Base-by-base conservation (phyloP, 106 monocot genomes). In the Dioscorea zingiberensis region DNA sequence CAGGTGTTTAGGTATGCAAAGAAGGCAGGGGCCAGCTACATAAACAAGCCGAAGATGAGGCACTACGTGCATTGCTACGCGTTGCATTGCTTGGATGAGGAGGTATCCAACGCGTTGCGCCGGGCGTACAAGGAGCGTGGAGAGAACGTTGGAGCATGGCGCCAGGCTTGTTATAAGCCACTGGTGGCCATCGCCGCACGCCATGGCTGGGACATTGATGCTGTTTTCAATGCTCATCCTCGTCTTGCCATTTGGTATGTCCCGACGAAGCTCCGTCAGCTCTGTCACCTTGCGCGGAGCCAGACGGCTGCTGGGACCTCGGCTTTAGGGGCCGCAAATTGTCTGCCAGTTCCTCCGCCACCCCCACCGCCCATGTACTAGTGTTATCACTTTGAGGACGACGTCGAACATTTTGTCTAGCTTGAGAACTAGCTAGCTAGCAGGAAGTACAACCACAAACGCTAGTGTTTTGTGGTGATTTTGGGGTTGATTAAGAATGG, bases 1-100 rank as follows among this genome's bases (percentile, higher is more conserved):
- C 95, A 91, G 46, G 95, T 97, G 54, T 97, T 97, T 74, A 72
- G 95, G 51, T 91, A 83, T 68, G 95, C 95, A 24, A 91, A 97
- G 84, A 78, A 67, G 49, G 83, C 83, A 4, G 95, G 95, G 7
- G 95, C 91, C 65, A 85, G 79, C 83, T 91, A 88, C 95, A 97
- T 97, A 54, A 97, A 97, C 85, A 97, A 97, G 88, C 95, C 95
- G n/a, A 97, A 97, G 85, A 97, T 97, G 95, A 54, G 95, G 80
- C 95, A 97, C 75, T 97, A 97, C 81, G 95, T 97, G 29, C 95
- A 97, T 83, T 97, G 95, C 83, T 95, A 97, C 75, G 95, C 95
- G 12, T 76, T 97, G 17, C 95, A 97, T 74, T 88, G 87, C 74
- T 83, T 97, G 6, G 95, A 91, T 80, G 85, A 88, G 78, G 91